These are phyloP conservation scores for Podaxis mareebaensis DNA, from an alignment of 768 basidiomycete genomes.

Conservation along the genomic window DNA sequence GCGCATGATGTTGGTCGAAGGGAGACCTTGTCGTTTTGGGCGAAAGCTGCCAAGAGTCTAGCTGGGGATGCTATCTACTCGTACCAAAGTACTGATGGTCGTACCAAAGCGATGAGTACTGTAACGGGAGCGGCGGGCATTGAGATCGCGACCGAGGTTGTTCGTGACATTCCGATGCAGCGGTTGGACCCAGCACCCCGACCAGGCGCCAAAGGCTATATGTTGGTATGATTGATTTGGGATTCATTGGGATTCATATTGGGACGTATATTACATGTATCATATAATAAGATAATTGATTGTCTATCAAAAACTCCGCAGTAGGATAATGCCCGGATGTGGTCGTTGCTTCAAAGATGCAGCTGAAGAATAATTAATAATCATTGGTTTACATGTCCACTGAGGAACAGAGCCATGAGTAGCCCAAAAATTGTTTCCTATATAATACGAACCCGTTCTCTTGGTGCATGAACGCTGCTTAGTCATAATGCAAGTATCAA, in stretches of 20 bases:
- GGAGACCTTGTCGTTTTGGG: not conserved
- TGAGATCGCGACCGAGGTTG: not conserved
- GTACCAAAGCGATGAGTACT: not conserved
- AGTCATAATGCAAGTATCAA: too few species aligned
- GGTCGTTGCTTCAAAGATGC: too few species aligned
- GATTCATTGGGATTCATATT: not conserved
- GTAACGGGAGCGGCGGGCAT: not conserved
- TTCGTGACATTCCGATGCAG: conserved; percentile 4
- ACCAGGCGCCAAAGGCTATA: not conserved
- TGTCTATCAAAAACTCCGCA: too few species aligned
- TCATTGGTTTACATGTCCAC: too few species aligned
- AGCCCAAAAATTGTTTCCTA: too few species aligned
- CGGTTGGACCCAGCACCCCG: not conserved
- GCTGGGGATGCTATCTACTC: not conserved
- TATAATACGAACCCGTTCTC: too few species aligned
- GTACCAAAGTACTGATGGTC: not conserved
- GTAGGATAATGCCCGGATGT: too few species aligned
- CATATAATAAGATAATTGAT: not conserved
- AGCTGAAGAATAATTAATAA: too few species aligned
- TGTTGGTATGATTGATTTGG: not conserved
- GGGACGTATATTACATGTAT: not conserved
- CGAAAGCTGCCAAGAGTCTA: not conserved
- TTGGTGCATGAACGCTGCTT: too few species aligned
- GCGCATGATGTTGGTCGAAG: not conserved
- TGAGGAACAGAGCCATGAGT: too few species aligned